Evolutionary conservation across 139 green algal species (phyloP).

Genomic region (Auxenochlorella protothecoides): DNA sequence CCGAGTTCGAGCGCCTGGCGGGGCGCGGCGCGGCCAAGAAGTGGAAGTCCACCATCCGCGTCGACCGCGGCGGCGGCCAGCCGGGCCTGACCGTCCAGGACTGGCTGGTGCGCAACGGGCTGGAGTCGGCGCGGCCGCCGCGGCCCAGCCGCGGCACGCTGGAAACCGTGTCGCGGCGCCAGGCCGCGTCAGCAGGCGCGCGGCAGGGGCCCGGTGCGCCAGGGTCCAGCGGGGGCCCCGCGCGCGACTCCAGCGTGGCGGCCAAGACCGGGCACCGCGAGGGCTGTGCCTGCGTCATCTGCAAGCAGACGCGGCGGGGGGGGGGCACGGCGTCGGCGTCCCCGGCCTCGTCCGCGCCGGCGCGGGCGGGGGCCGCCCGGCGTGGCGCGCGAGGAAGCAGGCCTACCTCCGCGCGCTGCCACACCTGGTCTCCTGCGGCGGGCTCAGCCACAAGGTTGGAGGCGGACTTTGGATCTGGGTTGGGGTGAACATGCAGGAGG

Average conservation of each 20-base stretch:
- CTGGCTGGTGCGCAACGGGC: conserved; percentile 56
- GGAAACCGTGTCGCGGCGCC: neutral
- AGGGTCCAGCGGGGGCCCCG: neutral
- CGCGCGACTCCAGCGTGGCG: neutral
- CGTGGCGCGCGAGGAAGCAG: conserved; percentile 46
- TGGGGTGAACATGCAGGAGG: too few species aligned
- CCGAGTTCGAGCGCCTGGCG: conserved; percentile 71
- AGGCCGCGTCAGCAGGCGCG: conserved; percentile 1
- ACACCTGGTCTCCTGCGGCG: conserved; percentile 30
- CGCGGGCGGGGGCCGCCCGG: neutral
- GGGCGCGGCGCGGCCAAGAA: conserved; percentile 71
- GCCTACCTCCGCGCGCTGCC: conserved; percentile 56
- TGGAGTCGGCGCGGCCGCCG: conserved; percentile 36
- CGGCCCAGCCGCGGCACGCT: neutral
- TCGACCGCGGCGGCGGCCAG: conserved; percentile 33
- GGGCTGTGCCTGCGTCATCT: conserved; percentile 70
- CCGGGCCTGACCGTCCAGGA: conserved; percentile 58
- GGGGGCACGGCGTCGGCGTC: conserved; percentile 5
- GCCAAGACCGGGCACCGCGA: conserved; percentile 30
- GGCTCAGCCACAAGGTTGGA: too few species aligned
- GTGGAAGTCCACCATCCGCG: conserved; percentile 70
- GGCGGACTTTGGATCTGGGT: too few species aligned
- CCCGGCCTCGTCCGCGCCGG: neutral
- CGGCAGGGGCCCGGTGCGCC: neutral
- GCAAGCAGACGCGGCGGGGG: conserved; percentile 57